Evolutionary conservation across 2,329 filamentous ascomycete genomes (phyloP).

Genomic region (Microthyrium microscopicum): DNA sequence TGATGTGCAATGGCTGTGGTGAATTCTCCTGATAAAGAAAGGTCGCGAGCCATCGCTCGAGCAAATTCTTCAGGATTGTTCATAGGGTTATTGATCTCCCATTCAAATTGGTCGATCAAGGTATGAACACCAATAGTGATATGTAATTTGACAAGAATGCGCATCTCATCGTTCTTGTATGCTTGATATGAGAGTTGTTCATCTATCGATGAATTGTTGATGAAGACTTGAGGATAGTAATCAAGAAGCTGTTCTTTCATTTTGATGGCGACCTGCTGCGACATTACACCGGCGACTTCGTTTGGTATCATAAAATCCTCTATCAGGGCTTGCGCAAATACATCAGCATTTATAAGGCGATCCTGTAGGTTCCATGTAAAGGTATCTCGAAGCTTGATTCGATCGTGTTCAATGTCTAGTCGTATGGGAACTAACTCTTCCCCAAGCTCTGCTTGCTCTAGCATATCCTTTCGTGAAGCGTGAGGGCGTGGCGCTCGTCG

Average conservation of each 20-base stretch:
- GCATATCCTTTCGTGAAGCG: slow-evolving; percentile 62
- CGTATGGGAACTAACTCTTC: slow-evolving; percentile 86
- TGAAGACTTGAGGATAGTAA: slow-evolving; percentile 81
- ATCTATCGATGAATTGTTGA: slow-evolving; percentile 80
- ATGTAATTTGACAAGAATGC: slow-evolving; percentile 86
- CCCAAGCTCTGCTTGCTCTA: slow-evolving; percentile 71
- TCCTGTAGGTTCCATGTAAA: slow-evolving; percentile 99
- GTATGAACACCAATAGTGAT: slow-evolving; percentile 94
- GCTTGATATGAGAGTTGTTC: slow-evolving; percentile 79
- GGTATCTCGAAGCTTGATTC: slow-evolving; percentile 86
- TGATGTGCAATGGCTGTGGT: slow-evolving; percentile 95
- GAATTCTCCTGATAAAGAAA: slow-evolving; percentile 87
- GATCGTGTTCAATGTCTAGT: slow-evolving; percentile 88
- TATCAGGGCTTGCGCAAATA: slow-evolving; percentile 77
- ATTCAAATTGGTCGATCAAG: slow-evolving; percentile 92
- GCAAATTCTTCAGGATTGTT: slow-evolving; percentile 96
- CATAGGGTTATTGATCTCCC: slow-evolving; percentile 90
- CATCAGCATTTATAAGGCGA: slow-evolving; percentile 57
- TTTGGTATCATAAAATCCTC: slow-evolving; percentile 70
- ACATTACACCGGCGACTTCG: slow-evolving; percentile 38
- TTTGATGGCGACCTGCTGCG: slow-evolving; percentile 53
- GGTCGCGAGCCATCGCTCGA: slow-evolving; percentile 68
- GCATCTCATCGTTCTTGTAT: slow-evolving; percentile 99
- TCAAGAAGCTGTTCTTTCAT: slow-evolving; percentile 83
- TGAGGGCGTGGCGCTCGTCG: slow-evolving; percentile 58